Base-by-base conservation (phyloP, 192 early-diverging fungal genomes). In the Podila clonocystis region DNA sequence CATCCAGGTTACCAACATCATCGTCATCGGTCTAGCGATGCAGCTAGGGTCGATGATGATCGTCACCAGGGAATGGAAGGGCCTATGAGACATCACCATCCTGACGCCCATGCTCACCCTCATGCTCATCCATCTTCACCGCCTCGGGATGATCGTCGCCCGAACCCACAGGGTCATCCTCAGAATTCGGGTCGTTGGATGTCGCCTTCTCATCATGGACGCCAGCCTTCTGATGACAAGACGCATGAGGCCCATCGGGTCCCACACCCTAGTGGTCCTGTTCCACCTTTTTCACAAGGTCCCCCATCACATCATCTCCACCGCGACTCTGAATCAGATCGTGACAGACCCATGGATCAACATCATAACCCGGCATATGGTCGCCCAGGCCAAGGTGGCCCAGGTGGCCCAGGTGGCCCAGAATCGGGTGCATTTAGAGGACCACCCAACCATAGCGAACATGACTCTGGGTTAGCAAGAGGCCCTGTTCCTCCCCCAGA, bases 131-230 rank as follows among this genome's bases (percentile, higher is more conserved):
- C 66, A 3, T 36, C 77, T n/a, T 73, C 77, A 20, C 77, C 77
- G n/a, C 70, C 77, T 48, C 66, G 70, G 33, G 77, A 80, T 41
- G 77, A 80, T 22, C 70, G 77, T 3, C 50, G 77, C 11, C 30
- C 41, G 38, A 63, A 65, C 29, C 45, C 59, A 26, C 59, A 61
- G 26, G 59, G 59, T 9, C 62, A 33, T 6, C 33, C 12, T 19
- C 62, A 63, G n/a, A n/a, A n/a, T 41, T 6, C 31, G 3, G 62
- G 36, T 38, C 33, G 62, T 7, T 41, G 70, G 70, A 33, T 20
- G 50, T 30, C 58, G 0, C 8, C 73, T 0, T 49, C 65, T 26
- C 73, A 50, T 31, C 77, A 72, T 68, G 70, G 70, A 58, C 70
- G 75, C 45, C 70, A 72, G 24, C 69, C 69, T 38, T 73, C 70